Conservation (phyloP, 305 asterid species). For the Rubia tinctorum region DNA sequence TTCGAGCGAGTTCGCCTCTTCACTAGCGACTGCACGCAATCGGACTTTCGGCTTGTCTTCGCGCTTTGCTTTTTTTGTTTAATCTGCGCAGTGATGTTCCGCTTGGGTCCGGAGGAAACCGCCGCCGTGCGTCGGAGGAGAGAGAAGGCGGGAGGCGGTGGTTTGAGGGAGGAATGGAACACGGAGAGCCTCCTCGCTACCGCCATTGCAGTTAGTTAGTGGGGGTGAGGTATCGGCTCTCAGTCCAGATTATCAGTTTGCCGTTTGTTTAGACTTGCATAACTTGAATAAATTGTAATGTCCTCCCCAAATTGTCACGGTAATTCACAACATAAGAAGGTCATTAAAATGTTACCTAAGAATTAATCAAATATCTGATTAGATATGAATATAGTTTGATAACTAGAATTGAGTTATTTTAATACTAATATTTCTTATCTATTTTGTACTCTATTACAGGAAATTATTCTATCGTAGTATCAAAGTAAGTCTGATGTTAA, state of each 20-base stretch:
- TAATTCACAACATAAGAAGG: too few species aligned
- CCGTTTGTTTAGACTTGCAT: background rate
- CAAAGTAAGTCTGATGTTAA: too few species aligned
- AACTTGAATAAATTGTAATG: background rate
- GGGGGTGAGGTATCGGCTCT: background rate
- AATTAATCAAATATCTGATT: too few species aligned
- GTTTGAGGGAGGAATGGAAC: background rate
- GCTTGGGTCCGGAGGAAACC: constrained; percentile 23
- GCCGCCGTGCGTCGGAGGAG: constrained; percentile 11
- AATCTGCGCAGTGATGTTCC: constrained; percentile 23
- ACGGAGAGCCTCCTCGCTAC: background rate
- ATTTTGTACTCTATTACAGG: too few species aligned
- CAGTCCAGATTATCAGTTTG: background rate
- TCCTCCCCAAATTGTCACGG: background rate
- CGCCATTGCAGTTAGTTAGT: constrained; percentile 1
- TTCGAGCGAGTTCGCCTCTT: constrained; percentile 88
- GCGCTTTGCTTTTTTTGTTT: constrained; percentile 24
- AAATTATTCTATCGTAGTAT: too few species aligned
- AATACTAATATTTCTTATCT: too few species aligned
- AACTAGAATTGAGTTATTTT: too few species aligned
- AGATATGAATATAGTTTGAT: too few species aligned
- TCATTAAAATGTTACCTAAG: too few species aligned
- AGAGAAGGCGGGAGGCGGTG: constrained; percentile 8
- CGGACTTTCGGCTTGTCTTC: constrained; percentile 16
- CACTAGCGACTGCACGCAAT: constrained; percentile 30